A percentile compares a stretch with the other conserved stretches of the same genome.
Evolutionary conservation across 2,329 filamentous ascomycete genomes (phyloP).

Genomic region (Trichoderma afroharzianum): DNA sequence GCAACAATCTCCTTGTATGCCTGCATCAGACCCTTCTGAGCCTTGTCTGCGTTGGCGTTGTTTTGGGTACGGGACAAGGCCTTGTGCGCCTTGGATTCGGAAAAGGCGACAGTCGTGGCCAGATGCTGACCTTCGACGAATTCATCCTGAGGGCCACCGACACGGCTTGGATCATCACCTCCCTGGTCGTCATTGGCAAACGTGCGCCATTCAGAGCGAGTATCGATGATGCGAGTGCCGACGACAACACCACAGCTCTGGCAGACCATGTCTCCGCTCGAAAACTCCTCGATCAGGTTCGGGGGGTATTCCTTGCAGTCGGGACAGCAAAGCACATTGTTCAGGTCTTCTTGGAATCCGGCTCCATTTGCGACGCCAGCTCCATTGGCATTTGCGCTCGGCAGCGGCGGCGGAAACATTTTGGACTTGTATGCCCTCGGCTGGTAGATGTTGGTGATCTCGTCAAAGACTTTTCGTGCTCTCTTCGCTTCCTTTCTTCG

Average conservation of each 20-base stretch:
- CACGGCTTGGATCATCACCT: slow-evolving; percentile 95
- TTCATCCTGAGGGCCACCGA: slow-evolving; percentile 88
- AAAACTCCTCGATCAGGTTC: slow-evolving; percentile 88
- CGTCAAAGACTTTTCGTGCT: slow-evolving; percentile 39
- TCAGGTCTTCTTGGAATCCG: slow-evolving; percentile 77
- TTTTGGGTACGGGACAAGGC: slow-evolving; percentile 82
- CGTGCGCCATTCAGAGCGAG: slow-evolving; percentile 95
- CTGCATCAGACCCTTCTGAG: slow-evolving; percentile 73
- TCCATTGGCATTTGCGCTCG: neutral
- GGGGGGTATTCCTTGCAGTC: slow-evolving; percentile 93
- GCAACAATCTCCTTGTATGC: slow-evolving; percentile 88
- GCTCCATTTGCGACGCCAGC: slow-evolving; percentile 24
- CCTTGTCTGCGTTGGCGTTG: slow-evolving; percentile 79
- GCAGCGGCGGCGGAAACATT: slow-evolving; percentile 42
- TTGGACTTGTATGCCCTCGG: slow-evolving; percentile 41
- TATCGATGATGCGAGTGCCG: slow-evolving; percentile 87
- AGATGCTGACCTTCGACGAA: slow-evolving; percentile 88
- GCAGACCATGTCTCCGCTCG: slow-evolving; percentile 88
- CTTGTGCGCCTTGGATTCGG: slow-evolving; percentile 66
- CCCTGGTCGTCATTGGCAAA: slow-evolving; percentile 98
- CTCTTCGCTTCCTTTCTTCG: slow-evolving; percentile 34
- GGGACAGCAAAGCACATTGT: slow-evolving; percentile 77
- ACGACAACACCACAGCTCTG: slow-evolving; percentile 88
- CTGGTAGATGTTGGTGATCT: slow-evolving; percentile 42
- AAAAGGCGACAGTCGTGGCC: slow-evolving; percentile 81